Evolutionary conservation across 2,329 filamentous ascomycete genomes (phyloP), one percentile per base, ranked within the genome.

Genomic region (Sporothrix brasiliensis): DNA sequence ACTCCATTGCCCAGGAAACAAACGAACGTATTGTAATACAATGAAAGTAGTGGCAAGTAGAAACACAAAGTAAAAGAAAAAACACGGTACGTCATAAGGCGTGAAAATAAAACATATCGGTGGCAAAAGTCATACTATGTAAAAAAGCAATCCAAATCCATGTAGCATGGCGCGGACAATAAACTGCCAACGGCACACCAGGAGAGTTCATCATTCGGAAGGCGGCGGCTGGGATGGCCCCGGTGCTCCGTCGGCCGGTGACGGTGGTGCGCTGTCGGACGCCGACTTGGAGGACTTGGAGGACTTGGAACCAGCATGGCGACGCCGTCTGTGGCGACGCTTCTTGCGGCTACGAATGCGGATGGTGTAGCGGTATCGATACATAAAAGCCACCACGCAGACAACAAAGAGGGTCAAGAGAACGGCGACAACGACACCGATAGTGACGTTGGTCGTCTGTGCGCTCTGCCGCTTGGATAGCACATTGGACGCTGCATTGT

Each of bases 391-490:
- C 21, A 60, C 13, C 16, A 72, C 72, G 14, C 39, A 24, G 2
- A 47, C 58, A 4, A 63, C 39, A n/a, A 74, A 74, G 13, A 71
- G 21, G 6, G 53, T 67, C 6, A 70, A 10, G 9, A 69, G 52
- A 0, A 74, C 67, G 1, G 67, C 67, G 2, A 74, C 72, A 47
- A 74, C 34, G 63, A 74, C 68, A 10, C 63, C 71, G 27, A 74
- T 72, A 9, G 72, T 74, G 53, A 73, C 58, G 39, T 74, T 74
- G 53, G 69, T 72, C 3, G 70, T n/a, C 21, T 68, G 47, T 2
- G 65, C n/a, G n/a, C 39, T 65, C 27, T 60, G 34, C 4, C 68
- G 41, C 39, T 67, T 52, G 39, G 44, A 6, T 4, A 50, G 19
- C 19, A 50, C 49, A 50, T 19, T 10, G 16, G n/a, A 21, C 19